Base-by-base conservation (phyloP, 106 monocot species). In the Cymbidium sinense region DNA sequence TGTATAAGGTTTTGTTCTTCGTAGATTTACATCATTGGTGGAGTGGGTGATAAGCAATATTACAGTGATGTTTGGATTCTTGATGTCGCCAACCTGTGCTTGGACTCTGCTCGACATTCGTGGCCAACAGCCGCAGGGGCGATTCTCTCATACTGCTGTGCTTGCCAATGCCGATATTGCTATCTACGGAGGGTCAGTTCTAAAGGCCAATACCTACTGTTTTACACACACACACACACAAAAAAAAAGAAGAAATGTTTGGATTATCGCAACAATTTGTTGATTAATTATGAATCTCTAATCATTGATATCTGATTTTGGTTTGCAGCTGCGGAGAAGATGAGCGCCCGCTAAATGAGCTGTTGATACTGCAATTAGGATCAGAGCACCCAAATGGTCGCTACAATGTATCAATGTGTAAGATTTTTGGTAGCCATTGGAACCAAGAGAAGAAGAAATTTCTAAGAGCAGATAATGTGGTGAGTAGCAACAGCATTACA, bases 61-160 rank as follows among this genome's bases (percentile, higher is more conserved):
- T 96, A 96, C 50, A 91, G 83, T 69, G 96, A 96, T 85, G 96
- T 93, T 15, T 96, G 96, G 96, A 74, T 91, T 78, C 93, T 96
- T 17, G 89, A 96, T 79, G 44, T 88, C 23, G 71, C 36, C 18
- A n/a, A 82, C 54, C 61, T 83, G 91, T 55, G 78, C 87, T 10
- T 96, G 96, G 96, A 70, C 50, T 51, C 93, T 83, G 73, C 93
- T 96, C 30, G 89, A 91, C 25, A 82, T 88, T 13, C 80, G 93
- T 61, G 93, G 93, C 1, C 89, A 86, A 43, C 87, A 64, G 28
- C 91, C 96, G 0, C 96, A 96, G 75, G 96, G 93, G 61, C 76
- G 96, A 17, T 96, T 96, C 65, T 93, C 96, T 54, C 96, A 96
- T 77, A 88, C 89, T 20, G 96, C 93, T 2, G 80, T 91, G 2